Conservation (phyloP, 192 early-diverging fungal genomes). For the Linnemannia zychae region DNA sequence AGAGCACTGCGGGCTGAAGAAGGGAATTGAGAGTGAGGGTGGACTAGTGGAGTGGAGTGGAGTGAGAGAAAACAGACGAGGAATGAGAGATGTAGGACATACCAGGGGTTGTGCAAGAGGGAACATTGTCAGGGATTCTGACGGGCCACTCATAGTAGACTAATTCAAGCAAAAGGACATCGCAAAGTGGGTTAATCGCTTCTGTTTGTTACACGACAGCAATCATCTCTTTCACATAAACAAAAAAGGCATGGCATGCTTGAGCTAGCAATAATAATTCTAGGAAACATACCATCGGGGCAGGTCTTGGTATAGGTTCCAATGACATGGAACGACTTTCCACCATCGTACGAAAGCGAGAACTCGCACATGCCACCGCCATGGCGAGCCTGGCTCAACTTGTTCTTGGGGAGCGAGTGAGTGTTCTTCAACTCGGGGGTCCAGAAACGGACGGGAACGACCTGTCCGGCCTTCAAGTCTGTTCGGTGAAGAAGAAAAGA, state of each 20-base stretch:
- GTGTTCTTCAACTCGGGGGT: constrained; percentile 28
- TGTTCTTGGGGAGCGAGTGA: constrained; percentile 14
- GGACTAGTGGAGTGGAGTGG: neutral
- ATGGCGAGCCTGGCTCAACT: constrained; percentile 66
- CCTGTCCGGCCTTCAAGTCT: constrained; percentile 62
- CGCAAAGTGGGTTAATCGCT: neutral
- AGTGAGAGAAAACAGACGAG: neutral
- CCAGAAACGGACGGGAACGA: constrained; percentile 64
- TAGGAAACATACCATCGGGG: constrained; percentile 36
- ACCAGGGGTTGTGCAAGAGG: constrained; percentile 39
- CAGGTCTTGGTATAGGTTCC: constrained; percentile 57
- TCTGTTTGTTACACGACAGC: neutral
- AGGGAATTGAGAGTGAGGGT: neutral
- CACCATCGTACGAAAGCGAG: constrained; percentile 74
- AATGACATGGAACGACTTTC: constrained; percentile 63
- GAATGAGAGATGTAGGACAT: neutral
- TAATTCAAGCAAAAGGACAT: neutral
- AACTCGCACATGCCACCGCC: constrained; percentile 81
- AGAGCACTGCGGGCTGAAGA: too few species aligned
- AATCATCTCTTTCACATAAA: too few species aligned
- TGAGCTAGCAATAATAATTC: neutral
- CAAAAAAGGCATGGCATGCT: neutral
- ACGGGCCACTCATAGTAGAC: constrained; percentile 47
- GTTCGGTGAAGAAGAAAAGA: neutral
- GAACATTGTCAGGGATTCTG: constrained; percentile 50